A percentile compares a stretch with the other conserved stretches of the same genome.
Conservation (phyloP, 176 grass and related monocot genomes). For the Oryza rufipogon region DNA sequence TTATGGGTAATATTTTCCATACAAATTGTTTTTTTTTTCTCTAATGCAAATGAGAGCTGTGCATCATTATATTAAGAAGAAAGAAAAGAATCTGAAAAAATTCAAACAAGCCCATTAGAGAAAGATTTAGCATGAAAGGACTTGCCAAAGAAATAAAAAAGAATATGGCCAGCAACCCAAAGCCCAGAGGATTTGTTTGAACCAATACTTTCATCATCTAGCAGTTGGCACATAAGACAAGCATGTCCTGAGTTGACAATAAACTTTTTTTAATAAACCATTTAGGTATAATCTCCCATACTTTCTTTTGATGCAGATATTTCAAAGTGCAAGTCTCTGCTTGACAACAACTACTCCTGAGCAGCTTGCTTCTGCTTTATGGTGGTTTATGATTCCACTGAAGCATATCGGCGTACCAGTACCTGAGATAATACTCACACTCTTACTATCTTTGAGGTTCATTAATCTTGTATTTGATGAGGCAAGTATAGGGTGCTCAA, state of each 20-base stretch:
- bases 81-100: no score
- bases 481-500: conserved; percentile 53
- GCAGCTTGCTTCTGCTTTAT: conserved; percentile 91
- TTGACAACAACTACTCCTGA: conserved; percentile 88
- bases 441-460: conserved; percentile 92
- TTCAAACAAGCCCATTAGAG: no score
- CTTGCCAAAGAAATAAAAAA: no score
- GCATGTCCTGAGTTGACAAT: background rate
- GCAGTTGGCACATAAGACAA: background rate
- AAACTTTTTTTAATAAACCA: background rate
- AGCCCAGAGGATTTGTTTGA: conserved; percentile 30
- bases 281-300: background rate
- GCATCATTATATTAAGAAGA: no score
- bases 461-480: conserved; percentile 98
- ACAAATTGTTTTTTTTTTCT: no score
- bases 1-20: conserved; percentile 24
- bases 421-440: conserved; percentile 87
- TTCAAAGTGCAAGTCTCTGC: conserved; percentile 96
- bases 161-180: no score
- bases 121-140: no score
- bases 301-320: conserved; percentile 70
- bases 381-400: conserved; percentile 95
- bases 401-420: conserved; percentile 74
- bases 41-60: no score
- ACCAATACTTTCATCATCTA: conserved; percentile 19